These are phyloP conservation scores for Phenoliferia sp. DNA, from an alignment of 1,284 basidiomycete species.

Conservation along the genomic window DNA sequence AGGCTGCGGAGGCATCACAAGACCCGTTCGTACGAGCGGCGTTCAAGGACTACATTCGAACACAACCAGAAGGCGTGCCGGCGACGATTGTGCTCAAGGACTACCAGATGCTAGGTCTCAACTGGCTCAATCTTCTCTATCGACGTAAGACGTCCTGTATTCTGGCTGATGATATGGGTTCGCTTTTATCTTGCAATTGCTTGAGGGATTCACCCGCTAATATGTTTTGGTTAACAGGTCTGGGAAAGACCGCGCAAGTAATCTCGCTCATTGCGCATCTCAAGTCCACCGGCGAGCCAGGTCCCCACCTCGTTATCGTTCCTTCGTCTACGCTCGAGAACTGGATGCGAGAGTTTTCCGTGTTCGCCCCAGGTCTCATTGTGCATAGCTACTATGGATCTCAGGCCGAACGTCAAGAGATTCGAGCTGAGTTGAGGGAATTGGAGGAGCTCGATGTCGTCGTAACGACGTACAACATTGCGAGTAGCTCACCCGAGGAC, in stretches of 20 bases:
- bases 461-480: slow-evolving; percentile 93
- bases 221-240: slow-evolving; percentile 51
- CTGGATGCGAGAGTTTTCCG: slow-evolving; percentile 93
- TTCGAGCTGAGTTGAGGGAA: slow-evolving; percentile 60
- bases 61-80: slow-evolving; percentile 68
- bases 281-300: slow-evolving; percentile 67
- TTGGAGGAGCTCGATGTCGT: slow-evolving; percentile 82
- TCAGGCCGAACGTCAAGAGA: slow-evolving; percentile 75
- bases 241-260: slow-evolving; percentile 98
- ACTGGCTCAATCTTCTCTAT: slow-evolving; percentile 91
- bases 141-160: slow-evolving; percentile 81
- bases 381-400: slow-evolving; percentile 90
- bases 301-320: slow-evolving; percentile 91
- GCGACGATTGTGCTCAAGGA: slow-evolving; percentile 79
- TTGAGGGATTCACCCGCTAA: not conserved
- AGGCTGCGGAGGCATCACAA: slow-evolving; percentile 20
- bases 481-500: slow-evolving; percentile 79
- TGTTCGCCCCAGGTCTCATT: slow-evolving; percentile 78
- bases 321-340: slow-evolving; percentile 97
- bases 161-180: slow-evolving; percentile 96
- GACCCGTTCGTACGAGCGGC: slow-evolving; percentile 38
- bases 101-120: slow-evolving; percentile 94
- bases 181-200: not conserved
- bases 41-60: slow-evolving; percentile 53
- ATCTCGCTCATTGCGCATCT: slow-evolving; percentile 92